These are phyloP conservation scores for Chlorella sp. DNA, from an alignment of 139 green algal genomes.

Conservation along the genomic window DNA sequence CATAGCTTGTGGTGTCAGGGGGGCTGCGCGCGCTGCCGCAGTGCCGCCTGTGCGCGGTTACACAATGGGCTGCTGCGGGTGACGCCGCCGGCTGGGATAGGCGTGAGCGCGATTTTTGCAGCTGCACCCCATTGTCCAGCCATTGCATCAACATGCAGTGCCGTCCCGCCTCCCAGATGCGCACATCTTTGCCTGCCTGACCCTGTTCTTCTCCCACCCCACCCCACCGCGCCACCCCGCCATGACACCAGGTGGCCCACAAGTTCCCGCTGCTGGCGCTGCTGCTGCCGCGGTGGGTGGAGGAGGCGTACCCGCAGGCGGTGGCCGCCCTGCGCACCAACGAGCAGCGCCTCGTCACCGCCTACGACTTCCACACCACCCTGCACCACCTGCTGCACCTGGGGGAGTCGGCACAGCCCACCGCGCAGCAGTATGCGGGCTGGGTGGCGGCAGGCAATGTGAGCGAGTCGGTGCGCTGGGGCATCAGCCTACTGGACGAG, in stretches of 20 bases:
- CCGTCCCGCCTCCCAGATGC: too few relatives aligned
- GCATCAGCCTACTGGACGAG: not conserved
- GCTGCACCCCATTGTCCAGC: too few relatives aligned
- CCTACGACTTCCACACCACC: slow-evolving; percentile 10
- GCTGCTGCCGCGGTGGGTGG: slow-evolving; percentile 17
- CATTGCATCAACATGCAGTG: too few relatives aligned
- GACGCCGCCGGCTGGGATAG: too few relatives aligned
- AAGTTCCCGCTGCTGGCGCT: slow-evolving; percentile 19
- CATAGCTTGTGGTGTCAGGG: too few relatives aligned
- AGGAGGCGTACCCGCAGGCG: not conserved
- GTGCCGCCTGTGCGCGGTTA: too few relatives aligned
- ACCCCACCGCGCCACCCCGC: too few relatives aligned
- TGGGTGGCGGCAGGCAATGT: slow-evolving; percentile 5
- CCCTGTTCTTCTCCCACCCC: not conserved
- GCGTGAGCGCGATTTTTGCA: too few relatives aligned
- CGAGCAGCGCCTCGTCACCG: slow-evolving; percentile 10
- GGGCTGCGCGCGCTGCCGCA: too few relatives aligned
- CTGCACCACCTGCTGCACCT: slow-evolving; percentile 37
- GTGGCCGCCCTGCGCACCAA: slow-evolving; percentile 13
- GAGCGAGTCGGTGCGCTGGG: slow-evolving; percentile 10
- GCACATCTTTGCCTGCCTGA: too few relatives aligned
- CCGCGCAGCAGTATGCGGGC: not conserved
- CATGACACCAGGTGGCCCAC: not conserved
- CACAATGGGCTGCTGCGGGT: too few relatives aligned
- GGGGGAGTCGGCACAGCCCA: not conserved